Conservation (phyloP, 176 grass and related monocot genomes). For the Echinochloa phyllopogon region DNA sequence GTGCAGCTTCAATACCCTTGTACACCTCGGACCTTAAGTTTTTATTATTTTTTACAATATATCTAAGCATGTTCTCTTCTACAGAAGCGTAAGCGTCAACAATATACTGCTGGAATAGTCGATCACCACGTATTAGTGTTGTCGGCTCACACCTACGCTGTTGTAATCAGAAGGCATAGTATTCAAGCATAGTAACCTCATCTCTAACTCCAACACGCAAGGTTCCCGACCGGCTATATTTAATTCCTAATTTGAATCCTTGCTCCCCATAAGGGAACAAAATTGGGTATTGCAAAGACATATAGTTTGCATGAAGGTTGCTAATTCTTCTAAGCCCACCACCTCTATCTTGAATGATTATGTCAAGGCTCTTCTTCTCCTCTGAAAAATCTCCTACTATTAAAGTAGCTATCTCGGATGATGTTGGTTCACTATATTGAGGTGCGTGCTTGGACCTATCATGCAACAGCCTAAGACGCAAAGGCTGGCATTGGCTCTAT, state of each 20-base stretch:
- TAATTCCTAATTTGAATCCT: not conserved
- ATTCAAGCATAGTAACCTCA: not conserved
- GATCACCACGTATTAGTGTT: not conserved
- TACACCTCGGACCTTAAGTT: not conserved
- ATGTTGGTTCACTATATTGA: not conserved
- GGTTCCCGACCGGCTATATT: not conserved
- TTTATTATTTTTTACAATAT: not conserved
- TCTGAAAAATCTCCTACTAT: not conserved
- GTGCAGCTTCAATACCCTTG: not conserved
- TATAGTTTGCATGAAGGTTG: conserved; percentile 20
- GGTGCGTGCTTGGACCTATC: not conserved
- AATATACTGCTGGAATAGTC: not conserved
- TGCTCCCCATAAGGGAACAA: not conserved
- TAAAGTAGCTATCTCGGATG: not conserved
- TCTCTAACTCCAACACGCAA: not conserved
- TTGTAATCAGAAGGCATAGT: not conserved
- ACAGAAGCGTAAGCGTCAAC: not conserved
- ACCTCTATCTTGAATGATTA: not conserved
- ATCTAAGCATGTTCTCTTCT: not conserved
- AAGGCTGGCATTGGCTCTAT: not conserved
- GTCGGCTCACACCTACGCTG: not conserved
- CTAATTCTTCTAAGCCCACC: not conserved
- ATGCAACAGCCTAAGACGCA: not conserved
- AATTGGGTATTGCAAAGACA: not conserved
- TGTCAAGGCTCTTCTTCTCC: not conserved